Evolutionary conservation across 2,329 filamentous ascomycete species (phyloP).

Genomic region (Clonostachys rhizophaga): DNA sequence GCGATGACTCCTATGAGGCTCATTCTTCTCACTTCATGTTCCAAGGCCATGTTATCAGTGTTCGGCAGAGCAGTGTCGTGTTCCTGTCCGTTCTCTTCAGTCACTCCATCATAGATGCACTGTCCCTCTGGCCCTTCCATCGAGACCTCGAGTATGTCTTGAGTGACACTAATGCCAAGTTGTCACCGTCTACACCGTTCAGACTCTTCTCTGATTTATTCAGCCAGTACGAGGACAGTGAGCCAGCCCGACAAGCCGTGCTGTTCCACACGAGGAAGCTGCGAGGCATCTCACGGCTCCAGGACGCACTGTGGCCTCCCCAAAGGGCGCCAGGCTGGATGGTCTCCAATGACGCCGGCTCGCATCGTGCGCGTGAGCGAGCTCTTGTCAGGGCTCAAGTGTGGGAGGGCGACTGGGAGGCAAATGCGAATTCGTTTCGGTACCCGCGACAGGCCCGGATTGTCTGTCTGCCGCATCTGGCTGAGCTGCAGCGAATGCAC

Average conservation of each 20-base stretch:
- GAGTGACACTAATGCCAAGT: conserved; percentile 5
- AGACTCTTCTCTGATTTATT: conserved; percentile 23
- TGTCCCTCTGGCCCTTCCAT: conserved; percentile 22
- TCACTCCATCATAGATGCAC: conserved; percentile 26
- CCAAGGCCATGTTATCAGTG: conserved; percentile 13
- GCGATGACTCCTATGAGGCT: conserved; percentile 7
- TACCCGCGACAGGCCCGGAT: conserved; percentile 22
- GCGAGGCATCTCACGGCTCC: conserved; percentile 25
- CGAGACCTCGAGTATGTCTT: conserved; percentile 23
- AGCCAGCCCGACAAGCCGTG: conserved; percentile 17
- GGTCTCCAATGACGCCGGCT: conserved; percentile 18
- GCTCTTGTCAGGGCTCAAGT: conserved; percentile 10
- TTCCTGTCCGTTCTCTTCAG: conserved; percentile 22
- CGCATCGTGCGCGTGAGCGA: conserved; percentile 10
- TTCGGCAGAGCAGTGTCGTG: conserved; percentile 5
- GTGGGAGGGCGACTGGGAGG: conserved; percentile 22
- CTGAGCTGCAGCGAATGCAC: conserved; percentile 9
- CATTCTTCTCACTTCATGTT: conserved; percentile 22
- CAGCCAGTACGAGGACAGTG: conserved; percentile 17
- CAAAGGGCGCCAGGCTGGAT: conserved; percentile 24
- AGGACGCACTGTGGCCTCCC: conserved; percentile 21
- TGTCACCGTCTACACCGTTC: conserved; percentile 17
- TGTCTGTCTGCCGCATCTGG: conserved; percentile 15
- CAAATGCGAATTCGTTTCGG: conserved; percentile 11
- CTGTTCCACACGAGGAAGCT: conserved; percentile 20